Evolutionary conservation across 2,329 filamentous ascomycete genomes (phyloP), one percentile per base, ranked within the genome.

Genomic region (Fusarium burgessii): DNA sequence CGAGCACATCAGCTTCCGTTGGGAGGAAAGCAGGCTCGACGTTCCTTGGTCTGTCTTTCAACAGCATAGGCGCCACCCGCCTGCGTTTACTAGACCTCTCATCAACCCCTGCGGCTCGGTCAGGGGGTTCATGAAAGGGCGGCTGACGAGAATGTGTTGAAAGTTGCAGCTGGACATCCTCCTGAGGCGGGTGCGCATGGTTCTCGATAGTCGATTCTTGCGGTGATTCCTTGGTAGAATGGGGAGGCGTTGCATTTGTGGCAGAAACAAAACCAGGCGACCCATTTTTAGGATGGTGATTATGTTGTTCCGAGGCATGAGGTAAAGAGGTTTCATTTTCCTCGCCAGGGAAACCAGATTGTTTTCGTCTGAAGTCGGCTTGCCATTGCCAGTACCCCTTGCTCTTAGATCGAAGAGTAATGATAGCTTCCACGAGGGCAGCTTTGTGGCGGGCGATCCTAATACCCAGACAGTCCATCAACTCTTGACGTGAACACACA

Each of bases 381-480:
- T 73, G 73, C 79, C 79, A 81, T 15, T 58, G 60, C 20, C 73
- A 76, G 62, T 89, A 92, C 38, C 81, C 82, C 3, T 69, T 71
- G 55, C 91, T 93, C 47, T 76, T 80, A 33, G 76, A 74, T 42
- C 85, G 87, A 8, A 95, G 84, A 35, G 85, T 81, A 5, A 82
- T 73, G 59, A 95, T 88, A 13, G 88, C 89, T 64, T 85, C 82
- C 17, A 84, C 81, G 4, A 96, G 78, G 3, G 85, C 86, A 46
- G 83, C 82, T 62, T 89, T 87, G 67, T 91, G 88, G 5, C 87
- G 88, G 23, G 90, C 79, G 7, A 86, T 84, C 41, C 79, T 85
- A 58, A 95, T 82, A 2, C 84, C 86, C 20, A 93, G 82, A 10
- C 88, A 87, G 6, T 78, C 67, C 70, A 83, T 84, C 17, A 90